Conservation (phyloP, 257 asterid species). For the Lycium barbarum region DNA sequence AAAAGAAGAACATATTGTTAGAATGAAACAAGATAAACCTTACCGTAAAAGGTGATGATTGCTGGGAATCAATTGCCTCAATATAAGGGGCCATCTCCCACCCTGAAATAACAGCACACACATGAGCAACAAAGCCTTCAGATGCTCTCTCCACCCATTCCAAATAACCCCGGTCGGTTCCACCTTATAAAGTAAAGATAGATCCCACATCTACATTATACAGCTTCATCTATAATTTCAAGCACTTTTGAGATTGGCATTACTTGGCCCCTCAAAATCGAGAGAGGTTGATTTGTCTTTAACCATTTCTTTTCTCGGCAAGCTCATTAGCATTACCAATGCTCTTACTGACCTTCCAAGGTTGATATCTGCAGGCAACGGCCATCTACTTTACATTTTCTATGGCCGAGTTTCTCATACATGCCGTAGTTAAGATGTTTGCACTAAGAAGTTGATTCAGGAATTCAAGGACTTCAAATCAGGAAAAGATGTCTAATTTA, state of each 20-base stretch:
- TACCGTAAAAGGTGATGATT: constrained; percentile 70
- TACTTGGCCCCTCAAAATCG: background rate
- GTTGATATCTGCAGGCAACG: background rate
- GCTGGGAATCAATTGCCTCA: constrained; percentile 93
- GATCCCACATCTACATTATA: constrained; percentile 12
- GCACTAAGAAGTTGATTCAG: constrained; percentile 5
- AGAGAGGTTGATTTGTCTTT: background rate
- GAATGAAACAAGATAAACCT: background rate
- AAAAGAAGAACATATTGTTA: background rate
- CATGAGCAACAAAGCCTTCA: constrained; percentile 25
- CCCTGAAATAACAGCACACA: constrained; percentile 50
- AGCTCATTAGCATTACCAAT: background rate
- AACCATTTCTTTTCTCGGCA: constrained; percentile 18
- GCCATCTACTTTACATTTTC: background rate
- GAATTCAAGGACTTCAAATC: constrained; percentile 10
- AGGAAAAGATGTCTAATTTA: background rate
- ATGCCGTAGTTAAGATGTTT: background rate
- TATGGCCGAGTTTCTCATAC: background rate
- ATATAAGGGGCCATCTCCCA: constrained; percentile 97
- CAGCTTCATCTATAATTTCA: constrained; percentile 15
- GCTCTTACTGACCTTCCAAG: background rate
- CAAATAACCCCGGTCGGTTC: background rate
- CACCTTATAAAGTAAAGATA: constrained; percentile 17
- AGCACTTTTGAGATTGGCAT: constrained; percentile 3
- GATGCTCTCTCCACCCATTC: background rate